These are phyloP conservation scores for Taiozyma onychis DNA, from an alignment of 1,139 yeast genomes.

Conservation along the genomic window DNA sequence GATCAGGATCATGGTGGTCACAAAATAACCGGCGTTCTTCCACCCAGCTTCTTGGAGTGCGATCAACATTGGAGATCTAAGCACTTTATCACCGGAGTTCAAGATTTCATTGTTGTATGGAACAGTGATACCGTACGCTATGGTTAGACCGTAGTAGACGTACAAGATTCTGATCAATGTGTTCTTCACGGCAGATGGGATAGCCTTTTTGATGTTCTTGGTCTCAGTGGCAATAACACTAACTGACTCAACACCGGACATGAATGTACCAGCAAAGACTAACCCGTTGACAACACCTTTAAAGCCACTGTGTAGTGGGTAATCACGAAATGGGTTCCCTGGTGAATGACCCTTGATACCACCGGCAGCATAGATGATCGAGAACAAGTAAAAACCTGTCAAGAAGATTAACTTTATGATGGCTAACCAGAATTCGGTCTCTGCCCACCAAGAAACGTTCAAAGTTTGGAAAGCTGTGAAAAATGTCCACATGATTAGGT, in stretches of 20 bases:
- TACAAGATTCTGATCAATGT: constrained; percentile 47
- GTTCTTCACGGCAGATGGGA: constrained; percentile 55
- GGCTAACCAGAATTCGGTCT: constrained; percentile 54
- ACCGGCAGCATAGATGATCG: constrained; percentile 59
- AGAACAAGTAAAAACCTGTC: constrained; percentile 49
- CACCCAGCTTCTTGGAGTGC: constrained; percentile 45
- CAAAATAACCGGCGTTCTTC: constrained; percentile 30
- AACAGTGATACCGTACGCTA: constrained; percentile 36
- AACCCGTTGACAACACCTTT: constrained; percentile 66
- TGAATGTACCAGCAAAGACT: constrained; percentile 61
- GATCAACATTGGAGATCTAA: constrained; percentile 67
- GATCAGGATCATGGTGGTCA: constrained; percentile 34
- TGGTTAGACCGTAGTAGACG: constrained; percentile 50
- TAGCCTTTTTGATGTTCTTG: constrained; percentile 47
- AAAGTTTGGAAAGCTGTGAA: constrained; percentile 49
- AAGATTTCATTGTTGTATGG: constrained; percentile 26
- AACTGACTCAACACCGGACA: constrained; percentile 53
- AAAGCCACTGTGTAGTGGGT: constrained; percentile 51
- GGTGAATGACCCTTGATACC: constrained; percentile 53
- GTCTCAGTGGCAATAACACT: constrained; percentile 55
- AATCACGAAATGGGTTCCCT: constrained; percentile 43
- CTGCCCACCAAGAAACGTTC: constrained; percentile 55
- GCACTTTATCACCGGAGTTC: constrained; percentile 29
- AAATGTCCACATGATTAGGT: constrained; percentile 49
- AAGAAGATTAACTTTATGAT: constrained; percentile 45